phyloP scores from a whole-genome alignment of 2,329 filamentous ascomycete species.

The Dryadomyces sulphureus region DNA sequence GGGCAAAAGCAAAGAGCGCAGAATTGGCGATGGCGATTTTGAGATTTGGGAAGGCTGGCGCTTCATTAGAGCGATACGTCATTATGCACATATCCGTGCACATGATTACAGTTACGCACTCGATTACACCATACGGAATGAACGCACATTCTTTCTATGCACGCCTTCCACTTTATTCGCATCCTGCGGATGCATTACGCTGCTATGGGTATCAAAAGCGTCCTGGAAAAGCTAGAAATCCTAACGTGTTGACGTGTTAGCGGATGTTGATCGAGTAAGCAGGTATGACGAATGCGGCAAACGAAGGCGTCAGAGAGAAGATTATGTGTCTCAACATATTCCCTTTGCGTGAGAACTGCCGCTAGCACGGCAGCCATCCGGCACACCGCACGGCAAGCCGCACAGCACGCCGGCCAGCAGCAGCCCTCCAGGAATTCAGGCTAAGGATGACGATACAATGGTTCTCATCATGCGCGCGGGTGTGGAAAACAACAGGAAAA shows the following conservation, averaged over 20 bases:
- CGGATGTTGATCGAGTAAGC: neutral
- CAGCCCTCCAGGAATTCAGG: constrained; percentile 40
- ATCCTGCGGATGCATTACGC: too few relatives aligned
- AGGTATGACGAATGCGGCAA: neutral
- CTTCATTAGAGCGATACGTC: constrained; percentile 1
- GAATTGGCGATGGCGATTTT: neutral
- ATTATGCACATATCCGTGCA: neutral
- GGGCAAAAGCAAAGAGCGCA: constrained; percentile 1
- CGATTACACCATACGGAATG: too few relatives aligned
- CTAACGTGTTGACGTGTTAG: neutral
- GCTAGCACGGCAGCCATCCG: neutral
- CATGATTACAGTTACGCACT: too few relatives aligned
- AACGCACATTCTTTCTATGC: too few relatives aligned
- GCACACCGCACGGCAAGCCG: too few relatives aligned
- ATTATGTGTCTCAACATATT: constrained; percentile 27
- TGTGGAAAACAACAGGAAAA: neutral
- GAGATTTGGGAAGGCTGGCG: constrained; percentile 1
- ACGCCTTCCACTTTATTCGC: too few relatives aligned
- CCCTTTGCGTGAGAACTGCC: constrained; percentile 10
- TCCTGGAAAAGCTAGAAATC: neutral
- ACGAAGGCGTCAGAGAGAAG: constrained; percentile 32
- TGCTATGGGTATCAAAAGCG: neutral
- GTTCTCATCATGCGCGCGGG: constrained; percentile 58
- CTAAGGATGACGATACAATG: constrained; percentile 94
- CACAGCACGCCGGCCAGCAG: constrained; percentile 13